Percentiles rank a stretch among this genome's conserved stretches.
Conservation (phyloP, 768 basidiomycete genomes). For the Termitomyces sp. region DNA sequence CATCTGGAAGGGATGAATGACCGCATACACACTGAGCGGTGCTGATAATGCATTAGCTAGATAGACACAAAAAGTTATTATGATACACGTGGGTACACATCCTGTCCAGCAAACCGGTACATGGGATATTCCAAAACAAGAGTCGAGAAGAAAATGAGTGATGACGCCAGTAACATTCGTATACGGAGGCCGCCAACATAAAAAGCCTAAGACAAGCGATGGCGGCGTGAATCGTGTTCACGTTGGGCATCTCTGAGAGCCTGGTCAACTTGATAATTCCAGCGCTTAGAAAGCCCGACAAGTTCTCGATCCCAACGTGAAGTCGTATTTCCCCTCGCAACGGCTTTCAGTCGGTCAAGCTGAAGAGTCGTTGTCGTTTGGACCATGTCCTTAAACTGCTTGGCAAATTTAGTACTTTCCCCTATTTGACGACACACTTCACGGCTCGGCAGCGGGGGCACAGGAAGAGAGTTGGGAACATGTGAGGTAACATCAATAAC, state of each 20-base stretch:
- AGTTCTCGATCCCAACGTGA: background rate
- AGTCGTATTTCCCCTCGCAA: background rate
- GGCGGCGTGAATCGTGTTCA: background rate
- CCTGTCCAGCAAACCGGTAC: background rate
- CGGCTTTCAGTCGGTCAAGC: background rate
- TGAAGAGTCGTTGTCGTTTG: background rate
- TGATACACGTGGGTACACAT: background rate
- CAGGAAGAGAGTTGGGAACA: constrained; percentile 1
- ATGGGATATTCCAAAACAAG: background rate
- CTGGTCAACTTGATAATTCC: constrained; percentile 5
- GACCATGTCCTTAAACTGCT: background rate
- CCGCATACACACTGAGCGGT: no score
- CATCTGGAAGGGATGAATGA: no score
- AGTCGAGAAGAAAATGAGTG: background rate
- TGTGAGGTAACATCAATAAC: background rate
- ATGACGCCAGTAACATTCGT: background rate
- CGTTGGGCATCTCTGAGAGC: background rate
- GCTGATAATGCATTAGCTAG: background rate
- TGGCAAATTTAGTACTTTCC: background rate
- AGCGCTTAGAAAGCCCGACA: background rate
- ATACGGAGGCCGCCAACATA: background rate
- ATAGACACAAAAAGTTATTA: background rate
- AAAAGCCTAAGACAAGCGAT: background rate
- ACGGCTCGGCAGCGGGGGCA: constrained; percentile 2
- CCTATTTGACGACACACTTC: constrained; percentile 1